Conservation (phyloP, 345 rosid species). For the Abelmoschus esculentus region DNA sequence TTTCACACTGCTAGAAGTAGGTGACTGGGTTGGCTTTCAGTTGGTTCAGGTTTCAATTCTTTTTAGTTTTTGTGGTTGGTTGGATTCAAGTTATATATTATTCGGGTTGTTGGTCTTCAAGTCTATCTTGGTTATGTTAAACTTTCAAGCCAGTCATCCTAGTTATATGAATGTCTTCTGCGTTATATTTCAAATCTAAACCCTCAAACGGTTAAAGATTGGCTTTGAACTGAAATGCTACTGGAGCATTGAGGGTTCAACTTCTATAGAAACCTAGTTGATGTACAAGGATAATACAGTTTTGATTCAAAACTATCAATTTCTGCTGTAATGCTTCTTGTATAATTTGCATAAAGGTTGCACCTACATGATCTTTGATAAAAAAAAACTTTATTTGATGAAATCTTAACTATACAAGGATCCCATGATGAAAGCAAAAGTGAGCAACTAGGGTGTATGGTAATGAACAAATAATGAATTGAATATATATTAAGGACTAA, state of each 20-base stretch:
- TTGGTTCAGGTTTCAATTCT: background rate
- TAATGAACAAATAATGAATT: background rate
- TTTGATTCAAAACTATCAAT: background rate
- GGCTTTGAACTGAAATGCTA: no score
- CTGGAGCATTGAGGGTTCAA: no score
- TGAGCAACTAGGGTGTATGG: conserved; percentile 5
- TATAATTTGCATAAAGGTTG: background rate
- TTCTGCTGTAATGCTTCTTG: background rate
- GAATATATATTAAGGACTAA: no score
- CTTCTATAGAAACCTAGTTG: background rate
- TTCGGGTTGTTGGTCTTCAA: background rate
- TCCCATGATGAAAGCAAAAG: background rate
- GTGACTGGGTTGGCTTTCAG: no score
- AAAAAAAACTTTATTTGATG: background rate
- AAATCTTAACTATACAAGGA: background rate
- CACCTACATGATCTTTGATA: background rate
- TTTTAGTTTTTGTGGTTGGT: background rate
- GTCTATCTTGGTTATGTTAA: background rate
- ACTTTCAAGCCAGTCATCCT: background rate
- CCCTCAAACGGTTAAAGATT: no score
- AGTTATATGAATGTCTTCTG: background rate
- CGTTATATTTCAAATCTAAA: no score
- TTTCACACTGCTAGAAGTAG: background rate
- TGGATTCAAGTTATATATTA: background rate
- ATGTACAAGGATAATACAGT: background rate